Base-by-base conservation (phyloP, 2,329 filamentous ascomycete species). In the Trichoderma atroviride region DNA sequence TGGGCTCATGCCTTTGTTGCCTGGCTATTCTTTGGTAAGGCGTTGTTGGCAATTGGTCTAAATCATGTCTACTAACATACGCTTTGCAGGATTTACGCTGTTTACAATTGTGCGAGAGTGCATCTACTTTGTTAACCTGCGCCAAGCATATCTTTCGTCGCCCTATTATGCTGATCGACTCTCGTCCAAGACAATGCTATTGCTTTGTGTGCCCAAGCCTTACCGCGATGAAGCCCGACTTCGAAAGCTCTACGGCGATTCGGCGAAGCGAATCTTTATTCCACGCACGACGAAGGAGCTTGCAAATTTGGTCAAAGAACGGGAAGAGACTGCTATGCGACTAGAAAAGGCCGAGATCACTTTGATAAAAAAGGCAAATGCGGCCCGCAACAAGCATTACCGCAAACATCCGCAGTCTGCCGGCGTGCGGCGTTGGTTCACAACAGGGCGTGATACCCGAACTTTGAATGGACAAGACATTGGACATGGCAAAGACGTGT, bases 81-180 rank as follows among this genome's bases (percentile, higher is more conserved):
- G 10, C 1, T n/a, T n/a, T 10, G 29, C 92, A 79, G 88, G 88
- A 57, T 98, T 98, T 77, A 86, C 98, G 73, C 91, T 98, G 79
- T 96, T 92, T 81, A 90, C 93, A 76, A 88, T 98, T 72, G 91
- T 94, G 68, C 88, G 95, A 69, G 95, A 98, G 80, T 90, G 89
- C 77, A 91, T 98, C 74, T 97, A 91, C 85, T 97, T 93, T 80
- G 91, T 97, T 83, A 97, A 96, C 76, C 82, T 98, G 63, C 92
- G 94, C 72, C 95, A 98, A 81, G 95, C 95, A 0, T 97, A 96
- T 81, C 88, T 96, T 52, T 87, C 96, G 68, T 94, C 93, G 13
- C 93, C 94, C 13, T 84, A 92, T 59, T 96, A 96, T 78, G 87
- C 93, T 65, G 91, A 90, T 75, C 92, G 94, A 69, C 89, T 97